A percentile compares a stretch with the other conserved stretches of the same genome.
Conservation (phyloP, 441 rosid species). For the Adansonia grandidieri region DNA sequence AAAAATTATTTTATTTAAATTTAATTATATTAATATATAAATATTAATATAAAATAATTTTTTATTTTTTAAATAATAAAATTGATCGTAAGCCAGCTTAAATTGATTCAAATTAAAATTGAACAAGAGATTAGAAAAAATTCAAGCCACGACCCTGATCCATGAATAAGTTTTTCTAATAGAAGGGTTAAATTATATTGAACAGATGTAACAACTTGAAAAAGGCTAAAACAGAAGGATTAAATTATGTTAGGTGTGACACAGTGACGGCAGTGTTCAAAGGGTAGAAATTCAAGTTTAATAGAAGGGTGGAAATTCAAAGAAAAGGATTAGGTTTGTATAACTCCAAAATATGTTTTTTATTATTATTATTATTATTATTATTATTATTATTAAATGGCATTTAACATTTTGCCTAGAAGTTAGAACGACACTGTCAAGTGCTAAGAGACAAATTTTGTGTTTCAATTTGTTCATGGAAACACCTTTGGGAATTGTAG, state of each 20-base stretch:
- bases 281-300: not conserved
- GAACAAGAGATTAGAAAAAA: too few species aligned
- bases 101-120: too few species aligned
- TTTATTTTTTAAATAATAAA: too few species aligned
- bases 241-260: constrained; percentile 17
- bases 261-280: constrained; percentile 22
- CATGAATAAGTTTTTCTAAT: too few species aligned
- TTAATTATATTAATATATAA: too few species aligned
- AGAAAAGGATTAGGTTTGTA: constrained; percentile 9
- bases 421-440: constrained; percentile 53
- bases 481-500: constrained; percentile 52
- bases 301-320: constrained; percentile 8
- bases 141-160: too few species aligned
- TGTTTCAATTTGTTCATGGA: constrained; percentile 3
- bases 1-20: too few species aligned
- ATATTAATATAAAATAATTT: too few species aligned
- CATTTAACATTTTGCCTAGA: constrained; percentile 33
- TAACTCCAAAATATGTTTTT: not conserved
- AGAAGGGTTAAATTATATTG: not conserved
- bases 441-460: constrained; percentile 41
- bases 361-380: not conserved
- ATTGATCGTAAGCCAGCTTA: too few species aligned
- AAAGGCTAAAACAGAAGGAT: not conserved
- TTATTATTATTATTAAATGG: not conserved
- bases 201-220: not conserved